Evolutionary conservation across 306 rosid species (phyloP).

Genomic region (Begonia masoniana): DNA sequence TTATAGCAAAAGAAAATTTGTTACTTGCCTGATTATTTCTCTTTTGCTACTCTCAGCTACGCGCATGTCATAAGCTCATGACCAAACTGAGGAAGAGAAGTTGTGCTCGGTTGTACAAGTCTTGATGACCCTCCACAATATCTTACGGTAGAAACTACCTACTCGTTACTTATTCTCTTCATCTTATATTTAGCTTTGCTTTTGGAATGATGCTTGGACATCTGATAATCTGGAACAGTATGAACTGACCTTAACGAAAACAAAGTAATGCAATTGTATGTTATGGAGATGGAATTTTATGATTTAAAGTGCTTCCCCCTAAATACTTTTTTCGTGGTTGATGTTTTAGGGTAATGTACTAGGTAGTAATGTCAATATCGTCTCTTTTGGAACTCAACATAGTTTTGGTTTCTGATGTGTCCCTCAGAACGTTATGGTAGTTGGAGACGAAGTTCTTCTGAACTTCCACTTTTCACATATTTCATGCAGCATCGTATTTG

Average conservation of each 20-base stretch:
- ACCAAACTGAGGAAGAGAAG: slow-evolving; percentile 74
- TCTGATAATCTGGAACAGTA: not conserved
- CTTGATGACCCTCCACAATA: slow-evolving; percentile 65
- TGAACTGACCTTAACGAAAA: not conserved
- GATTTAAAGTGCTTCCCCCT: too few relatives aligned
- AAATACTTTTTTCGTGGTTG: too few relatives aligned
- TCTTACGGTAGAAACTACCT: slow-evolving; percentile 44
- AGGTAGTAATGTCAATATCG: too few relatives aligned
- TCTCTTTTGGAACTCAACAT: too few relatives aligned
- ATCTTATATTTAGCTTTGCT: slow-evolving; percentile 4
- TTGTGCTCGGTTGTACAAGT: slow-evolving; percentile 68
- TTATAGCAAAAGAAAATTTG: not conserved
- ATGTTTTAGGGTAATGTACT: too few relatives aligned
- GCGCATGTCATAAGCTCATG: slow-evolving; percentile 87
- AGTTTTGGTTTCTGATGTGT: too few relatives aligned
- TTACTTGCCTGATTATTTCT: slow-evolving; percentile 9
- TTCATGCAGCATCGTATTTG: too few relatives aligned
- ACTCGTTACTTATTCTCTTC: slow-evolving; percentile 5
- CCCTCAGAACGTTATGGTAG: too few relatives aligned
- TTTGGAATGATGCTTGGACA: not conserved
- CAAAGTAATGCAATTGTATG: too few relatives aligned
- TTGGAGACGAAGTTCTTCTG: too few relatives aligned
- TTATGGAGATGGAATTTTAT: too few relatives aligned
- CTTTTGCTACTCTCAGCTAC: slow-evolving; percentile 45
- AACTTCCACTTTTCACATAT: too few relatives aligned